phyloP scores from a whole-genome alignment of 2,329 filamentous ascomycete species.

The Lachnellula subtilissima region DNA sequence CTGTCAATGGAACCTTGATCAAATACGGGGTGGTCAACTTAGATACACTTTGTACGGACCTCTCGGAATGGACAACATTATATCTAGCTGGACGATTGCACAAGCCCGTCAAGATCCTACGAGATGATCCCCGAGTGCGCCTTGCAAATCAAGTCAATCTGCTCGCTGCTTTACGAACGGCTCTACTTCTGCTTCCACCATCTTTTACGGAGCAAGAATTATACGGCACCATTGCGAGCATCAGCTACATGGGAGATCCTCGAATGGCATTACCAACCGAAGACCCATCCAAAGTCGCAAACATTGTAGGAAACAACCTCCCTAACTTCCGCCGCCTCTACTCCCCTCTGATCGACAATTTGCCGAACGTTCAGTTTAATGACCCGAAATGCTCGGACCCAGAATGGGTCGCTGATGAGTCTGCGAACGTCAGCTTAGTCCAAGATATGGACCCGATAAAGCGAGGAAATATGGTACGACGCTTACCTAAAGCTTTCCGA shows the following conservation, averaged over 20 bases:
- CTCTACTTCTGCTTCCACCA: conserved; percentile 77
- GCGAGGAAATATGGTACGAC: conserved; percentile 92
- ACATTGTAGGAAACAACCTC: conserved; percentile 91
- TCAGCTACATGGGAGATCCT: conserved; percentile 94
- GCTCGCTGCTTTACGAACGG: conserved; percentile 83
- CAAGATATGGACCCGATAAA: conserved; percentile 93
- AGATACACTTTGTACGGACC: conserved; percentile 79
- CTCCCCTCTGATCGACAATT: conserved; percentile 77
- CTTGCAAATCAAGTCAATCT: conserved; percentile 95
- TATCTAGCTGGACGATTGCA: conserved; percentile 96
- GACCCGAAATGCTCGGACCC: conserved; percentile 54
- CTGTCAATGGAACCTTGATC: conserved; percentile 89
- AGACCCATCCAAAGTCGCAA: conserved; percentile 85
- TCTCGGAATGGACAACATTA: conserved; percentile 87
- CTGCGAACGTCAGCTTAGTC: conserved; percentile 61
- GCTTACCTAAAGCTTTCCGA: conserved; percentile 81
- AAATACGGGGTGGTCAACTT: conserved; percentile 98
- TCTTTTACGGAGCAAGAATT: conserved; percentile 82
- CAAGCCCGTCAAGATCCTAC: conserved; percentile 95
- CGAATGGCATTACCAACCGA: conserved; percentile 89
- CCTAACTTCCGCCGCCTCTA: conserved; percentile 89
- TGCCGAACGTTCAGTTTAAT: conserved; percentile 81
- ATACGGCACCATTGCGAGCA: conserved; percentile 84
- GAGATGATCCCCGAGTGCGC: conserved; percentile 86
- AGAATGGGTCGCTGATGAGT: conserved; percentile 60